phyloP scores from a whole-genome alignment of 768 basidiomycete genomes.

The Trametes meyenii region DNA sequence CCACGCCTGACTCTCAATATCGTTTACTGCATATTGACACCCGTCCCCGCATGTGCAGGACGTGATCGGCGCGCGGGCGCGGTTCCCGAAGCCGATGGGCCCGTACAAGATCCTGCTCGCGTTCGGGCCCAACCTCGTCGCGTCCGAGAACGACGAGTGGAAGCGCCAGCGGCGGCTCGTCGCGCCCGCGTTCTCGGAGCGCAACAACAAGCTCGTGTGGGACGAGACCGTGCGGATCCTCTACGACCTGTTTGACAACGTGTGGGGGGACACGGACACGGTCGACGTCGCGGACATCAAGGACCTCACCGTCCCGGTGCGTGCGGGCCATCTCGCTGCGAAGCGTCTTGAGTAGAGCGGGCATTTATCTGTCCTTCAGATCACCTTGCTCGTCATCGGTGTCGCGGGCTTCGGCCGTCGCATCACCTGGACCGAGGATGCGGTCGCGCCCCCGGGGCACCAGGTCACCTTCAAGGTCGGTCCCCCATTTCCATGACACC shows the following conservation, averaged over 20 bases:
- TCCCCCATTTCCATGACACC: background rate
- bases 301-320: slow-evolving; percentile 54
- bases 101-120: slow-evolving; percentile 48
- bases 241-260: slow-evolving; percentile 38
- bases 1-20: background rate
- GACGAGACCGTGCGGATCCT: slow-evolving; percentile 37
- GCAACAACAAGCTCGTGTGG: slow-evolving; percentile 39
- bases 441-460: slow-evolving; percentile 45
- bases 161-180: slow-evolving; percentile 63
- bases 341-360: background rate
- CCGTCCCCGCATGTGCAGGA: slow-evolving; percentile 51
- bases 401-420: slow-evolving; percentile 56
- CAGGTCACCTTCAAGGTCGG: slow-evolving; percentile 35
- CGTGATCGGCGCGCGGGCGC: slow-evolving; percentile 46
- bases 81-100: slow-evolving; percentile 58
- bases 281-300: slow-evolving; percentile 48
- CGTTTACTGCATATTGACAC: background rate
- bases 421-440: slow-evolving; percentile 52
- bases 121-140: slow-evolving; percentile 64
- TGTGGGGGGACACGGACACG: slow-evolving; percentile 46
- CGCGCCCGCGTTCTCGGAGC: slow-evolving; percentile 65
- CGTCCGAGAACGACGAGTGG: slow-evolving; percentile 65
- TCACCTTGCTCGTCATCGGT: slow-evolving; percentile 57
- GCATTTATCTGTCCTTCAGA: slow-evolving; percentile 36
- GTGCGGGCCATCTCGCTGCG: slow-evolving; percentile 22